These are phyloP conservation scores for Diaporthe eres DNA, from an alignment of 2,329 filamentous ascomycete species.

Conservation along the genomic window DNA sequence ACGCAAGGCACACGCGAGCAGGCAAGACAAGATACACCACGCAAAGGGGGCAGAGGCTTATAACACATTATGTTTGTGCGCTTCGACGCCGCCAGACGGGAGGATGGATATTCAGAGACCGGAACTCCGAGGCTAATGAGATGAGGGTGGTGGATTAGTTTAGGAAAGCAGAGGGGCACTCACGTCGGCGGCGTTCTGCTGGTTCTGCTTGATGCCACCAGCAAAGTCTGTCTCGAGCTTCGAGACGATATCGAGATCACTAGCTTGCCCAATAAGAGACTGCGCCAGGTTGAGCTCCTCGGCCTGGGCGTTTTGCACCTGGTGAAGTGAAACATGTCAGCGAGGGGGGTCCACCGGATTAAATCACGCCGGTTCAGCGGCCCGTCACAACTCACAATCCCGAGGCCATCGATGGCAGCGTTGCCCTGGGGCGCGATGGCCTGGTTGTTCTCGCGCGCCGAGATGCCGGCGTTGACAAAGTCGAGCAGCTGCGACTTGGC, in stretches of 20 bases:
- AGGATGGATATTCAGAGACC: conserved; percentile 26
- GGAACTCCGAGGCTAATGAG: conserved; percentile 9
- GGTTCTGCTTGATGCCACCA: conserved; percentile 34
- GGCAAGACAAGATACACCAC: background rate
- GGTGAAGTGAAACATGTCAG: background rate
- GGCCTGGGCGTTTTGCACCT: conserved; percentile 30
- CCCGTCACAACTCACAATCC: background rate
- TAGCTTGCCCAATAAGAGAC: conserved; percentile 5
- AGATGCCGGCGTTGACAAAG: conserved; percentile 32
- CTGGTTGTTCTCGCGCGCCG: conserved; percentile 22
- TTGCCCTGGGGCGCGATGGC: conserved; percentile 22
- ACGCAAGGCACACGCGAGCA: conserved; percentile 14
- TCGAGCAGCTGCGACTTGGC: conserved; percentile 33
- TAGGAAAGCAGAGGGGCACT: conserved; percentile 23
- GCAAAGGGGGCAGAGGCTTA: background rate
- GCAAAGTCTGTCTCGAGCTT: conserved; percentile 31
- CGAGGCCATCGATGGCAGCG: conserved; percentile 8
- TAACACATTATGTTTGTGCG: background rate
- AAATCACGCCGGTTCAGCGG: no score
- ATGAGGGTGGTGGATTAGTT: background rate
- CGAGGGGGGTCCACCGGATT: background rate
- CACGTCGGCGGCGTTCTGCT: conserved; percentile 26
- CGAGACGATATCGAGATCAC: conserved; percentile 3
- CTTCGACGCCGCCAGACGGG: background rate
- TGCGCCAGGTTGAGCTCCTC: conserved; percentile 17